These are phyloP conservation scores for Marasmius sp. DNA, from an alignment of 1,284 basidiomycete species.

Conservation along the genomic window DNA sequence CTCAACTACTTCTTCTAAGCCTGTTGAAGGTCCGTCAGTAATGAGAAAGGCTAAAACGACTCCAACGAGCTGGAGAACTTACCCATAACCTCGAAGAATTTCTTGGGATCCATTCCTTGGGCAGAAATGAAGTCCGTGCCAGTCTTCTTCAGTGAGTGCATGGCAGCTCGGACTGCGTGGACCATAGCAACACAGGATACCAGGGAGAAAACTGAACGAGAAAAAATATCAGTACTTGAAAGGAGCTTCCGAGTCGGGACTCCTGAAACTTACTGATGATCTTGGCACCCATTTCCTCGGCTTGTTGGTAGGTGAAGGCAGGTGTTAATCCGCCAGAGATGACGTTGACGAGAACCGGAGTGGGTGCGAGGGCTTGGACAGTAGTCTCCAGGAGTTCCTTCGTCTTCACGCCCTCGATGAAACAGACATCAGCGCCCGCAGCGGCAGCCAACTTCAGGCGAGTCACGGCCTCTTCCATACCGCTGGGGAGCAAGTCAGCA, in stretches of 20 bases:
- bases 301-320: conserved; percentile 67
- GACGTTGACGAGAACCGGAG: conserved; percentile 76
- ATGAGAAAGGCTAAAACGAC: background rate
- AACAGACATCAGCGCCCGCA: conserved; percentile 81
- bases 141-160: conserved; percentile 73
- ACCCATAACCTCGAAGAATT: conserved; percentile 77
- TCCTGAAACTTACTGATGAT: conserved; percentile 59
- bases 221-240: background rate
- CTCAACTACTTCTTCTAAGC: conserved; percentile 54
- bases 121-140: conserved; percentile 70
- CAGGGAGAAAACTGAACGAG: conserved; percentile 56
- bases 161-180: conserved; percentile 69
- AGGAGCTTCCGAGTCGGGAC: background rate
- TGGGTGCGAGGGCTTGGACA: conserved; percentile 65
- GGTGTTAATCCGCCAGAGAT: conserved; percentile 78
- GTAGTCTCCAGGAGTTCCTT: conserved; percentile 65
- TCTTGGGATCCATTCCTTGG: conserved; percentile 74
- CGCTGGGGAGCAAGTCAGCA: conserved; percentile 22
- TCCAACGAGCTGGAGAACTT: conserved; percentile 11
- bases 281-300: conserved; percentile 69
- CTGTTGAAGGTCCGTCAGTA: conserved; percentile 25
- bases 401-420: conserved; percentile 80
- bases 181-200: conserved; percentile 74
- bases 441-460: conserved; percentile 72
- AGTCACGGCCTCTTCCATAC: conserved; percentile 74